Evolutionary conservation across 768 basidiomycete genomes (phyloP), one percentile per base, ranked within the genome.

Genomic region (Rhizopogon salebrosus): DNA sequence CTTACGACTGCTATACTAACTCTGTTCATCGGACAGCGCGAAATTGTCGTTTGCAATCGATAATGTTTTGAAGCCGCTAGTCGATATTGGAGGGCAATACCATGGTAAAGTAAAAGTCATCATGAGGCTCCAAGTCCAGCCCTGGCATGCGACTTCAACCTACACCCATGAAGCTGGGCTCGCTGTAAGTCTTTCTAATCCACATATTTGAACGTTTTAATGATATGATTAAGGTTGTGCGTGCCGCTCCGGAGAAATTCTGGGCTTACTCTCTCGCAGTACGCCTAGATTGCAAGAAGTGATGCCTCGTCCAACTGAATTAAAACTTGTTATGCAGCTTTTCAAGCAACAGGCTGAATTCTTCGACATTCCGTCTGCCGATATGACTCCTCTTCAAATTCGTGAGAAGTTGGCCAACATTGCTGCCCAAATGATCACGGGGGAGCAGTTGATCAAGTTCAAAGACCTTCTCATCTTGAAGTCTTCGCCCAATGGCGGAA

Each of bases 91-190:
- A 10, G 87, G 87, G 7, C 75, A 77, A 63, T 88, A 89, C 63
- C 65, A 74, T 23, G 87, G 85, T 24, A 87, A 85, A 67, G 81
- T 92, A 56, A 89, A 89, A 69, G 71, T 78, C 36, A 82, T 90
- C 63, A 75, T 88, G 63, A 74, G 88, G 43, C 76, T 75, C 38
- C 87, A 87, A 57, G 84, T 87, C 20, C 86, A 89, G 64, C 85
- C 87, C 0, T 92, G 91, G 91, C 91, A 92, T 60, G 77, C 69
- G 0, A 70, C 80, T n/a, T 89, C 89, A 0, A 89, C 83, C 0
- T 75, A 86, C 48, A 81, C 83, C 3, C 87, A 90, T 57, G 94
- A 97, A 70, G 89, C 92, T 13, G 84, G 78, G 10, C 73, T 95
- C 8, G 91, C 92, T 5, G 90, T 90, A 58, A 41, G 80, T 58